Evolutionary conservation across 1,284 basidiomycete species (phyloP).

Genomic region (Irpex sp.): DNA sequence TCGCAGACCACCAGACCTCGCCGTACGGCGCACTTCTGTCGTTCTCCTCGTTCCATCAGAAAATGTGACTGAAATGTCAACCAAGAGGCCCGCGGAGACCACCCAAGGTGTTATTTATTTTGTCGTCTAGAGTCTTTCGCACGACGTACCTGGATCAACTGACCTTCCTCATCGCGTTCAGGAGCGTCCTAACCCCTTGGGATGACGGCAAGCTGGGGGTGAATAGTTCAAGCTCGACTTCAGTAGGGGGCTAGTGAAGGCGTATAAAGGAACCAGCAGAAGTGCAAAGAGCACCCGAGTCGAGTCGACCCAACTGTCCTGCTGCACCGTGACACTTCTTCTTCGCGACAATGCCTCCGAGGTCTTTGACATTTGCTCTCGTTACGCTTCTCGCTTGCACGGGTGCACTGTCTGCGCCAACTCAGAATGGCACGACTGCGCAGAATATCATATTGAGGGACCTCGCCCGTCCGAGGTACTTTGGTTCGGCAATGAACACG

Average conservation of each 20-base stretch:
- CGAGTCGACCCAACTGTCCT: background rate
- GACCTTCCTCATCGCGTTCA: background rate
- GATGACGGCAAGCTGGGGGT: background rate
- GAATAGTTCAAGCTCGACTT: background rate
- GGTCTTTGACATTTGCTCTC: background rate
- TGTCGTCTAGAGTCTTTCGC: background rate
- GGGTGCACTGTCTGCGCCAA: background rate
- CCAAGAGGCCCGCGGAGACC: background rate
- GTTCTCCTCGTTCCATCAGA: background rate
- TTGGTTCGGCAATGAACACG: conserved; percentile 12
- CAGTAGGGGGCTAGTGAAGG: background rate
- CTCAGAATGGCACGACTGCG: background rate
- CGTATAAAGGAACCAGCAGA: background rate
- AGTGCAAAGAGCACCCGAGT: no score
- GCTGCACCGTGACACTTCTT: background rate
- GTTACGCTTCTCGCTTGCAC: background rate
- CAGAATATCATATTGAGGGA: conserved; percentile 8
- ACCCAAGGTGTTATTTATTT: background rate
- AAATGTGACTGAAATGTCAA: background rate
- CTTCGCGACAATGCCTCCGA: background rate
- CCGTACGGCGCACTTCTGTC: background rate
- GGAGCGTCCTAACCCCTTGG: background rate
- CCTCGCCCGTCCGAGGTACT: conserved; percentile 9
- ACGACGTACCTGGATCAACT: background rate
- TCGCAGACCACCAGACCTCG: background rate